phyloP scores from a whole-genome alignment of 306 rosid species.

The Cucumis melo region DNA sequence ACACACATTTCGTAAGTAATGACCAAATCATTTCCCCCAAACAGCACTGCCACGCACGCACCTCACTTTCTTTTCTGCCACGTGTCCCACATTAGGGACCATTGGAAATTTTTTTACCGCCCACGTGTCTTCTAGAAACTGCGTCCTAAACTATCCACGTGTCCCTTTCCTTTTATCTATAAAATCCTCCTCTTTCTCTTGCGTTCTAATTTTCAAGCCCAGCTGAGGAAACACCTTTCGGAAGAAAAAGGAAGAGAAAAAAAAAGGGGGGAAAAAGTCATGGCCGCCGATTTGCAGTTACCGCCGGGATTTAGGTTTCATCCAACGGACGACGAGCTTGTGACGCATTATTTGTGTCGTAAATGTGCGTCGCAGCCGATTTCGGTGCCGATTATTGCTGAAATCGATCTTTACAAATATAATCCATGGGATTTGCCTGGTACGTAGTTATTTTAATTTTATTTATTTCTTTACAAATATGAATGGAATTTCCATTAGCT shows the following conservation, averaged over 20 bases:
- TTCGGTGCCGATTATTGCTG: constrained; percentile 72
- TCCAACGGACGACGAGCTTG: constrained; percentile 94
- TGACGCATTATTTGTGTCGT: constrained; percentile 73
- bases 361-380: constrained; percentile 66
- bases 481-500: neutral
- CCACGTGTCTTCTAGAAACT: constrained; percentile 69
- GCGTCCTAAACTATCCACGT: constrained; percentile 25
- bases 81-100: constrained; percentile 27
- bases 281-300: constrained; percentile 58
- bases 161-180: constrained; percentile 19
- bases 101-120: constrained; percentile 25
- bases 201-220: constrained; percentile 66
- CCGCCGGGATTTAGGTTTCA: constrained; percentile 96
- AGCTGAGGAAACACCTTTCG: constrained; percentile 7
- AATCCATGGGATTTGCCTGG: constrained; percentile 95
- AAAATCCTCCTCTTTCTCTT: constrained; percentile 33
- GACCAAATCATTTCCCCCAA: constrained; percentile 41
- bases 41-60: constrained; percentile 30
- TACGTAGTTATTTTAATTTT: constrained; percentile 24
- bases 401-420: constrained; percentile 75
- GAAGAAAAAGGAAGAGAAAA: neutral
- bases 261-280: neutral
- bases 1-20: constrained; percentile 60
- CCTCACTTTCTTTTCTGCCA: constrained; percentile 22
- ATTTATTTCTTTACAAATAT: neutral